Evolutionary conservation across 169 alveolate species (phyloP).

Genomic region (Miamiensis avidus): DNA sequence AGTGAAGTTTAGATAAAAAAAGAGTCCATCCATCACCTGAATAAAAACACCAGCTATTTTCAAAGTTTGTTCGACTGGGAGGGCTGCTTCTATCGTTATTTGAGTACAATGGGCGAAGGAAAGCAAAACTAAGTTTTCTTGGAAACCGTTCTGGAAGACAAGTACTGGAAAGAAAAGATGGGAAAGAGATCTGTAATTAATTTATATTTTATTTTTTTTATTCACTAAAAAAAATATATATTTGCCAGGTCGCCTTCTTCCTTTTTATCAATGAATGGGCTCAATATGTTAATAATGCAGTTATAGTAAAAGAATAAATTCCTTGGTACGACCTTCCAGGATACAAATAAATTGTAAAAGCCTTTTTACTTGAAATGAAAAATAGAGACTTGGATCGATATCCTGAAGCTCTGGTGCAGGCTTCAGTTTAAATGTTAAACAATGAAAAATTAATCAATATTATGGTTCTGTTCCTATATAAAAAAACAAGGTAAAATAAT

Average conservation of each 20-base stretch:
- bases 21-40: not conserved
- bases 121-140: slow-evolving; percentile 18
- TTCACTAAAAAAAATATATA: too few relatives aligned
- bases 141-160: slow-evolving; percentile 13
- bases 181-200: slow-evolving; percentile 56
- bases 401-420: slow-evolving; percentile 66
- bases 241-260: slow-evolving; percentile 51
- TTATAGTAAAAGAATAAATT: slow-evolving; percentile 55
- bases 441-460: slow-evolving; percentile 52
- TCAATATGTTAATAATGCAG: slow-evolving; percentile 48
- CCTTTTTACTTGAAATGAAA: slow-evolving; percentile 61
- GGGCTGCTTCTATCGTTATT: slow-evolving; percentile 22
- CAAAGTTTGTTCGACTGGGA: slow-evolving; percentile 47
- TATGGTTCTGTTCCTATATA: slow-evolving; percentile 51
- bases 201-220: too few relatives aligned
- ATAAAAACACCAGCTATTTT: slow-evolving; percentile 1
- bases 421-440: slow-evolving; percentile 45
- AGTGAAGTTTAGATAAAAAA: not conserved
- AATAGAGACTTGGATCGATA: slow-evolving; percentile 53
- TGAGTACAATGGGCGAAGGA: slow-evolving; percentile 13
- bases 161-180: slow-evolving; percentile 61
- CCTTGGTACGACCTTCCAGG: slow-evolving; percentile 73
- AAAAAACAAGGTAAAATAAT: slow-evolving; percentile 46
- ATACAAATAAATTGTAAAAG: slow-evolving; percentile 50
- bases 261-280: slow-evolving; percentile 65